These are phyloP conservation scores for Stephania japonica DNA, from an alignment of 164 flowering plant genomes.

Conservation along the genomic window DNA sequence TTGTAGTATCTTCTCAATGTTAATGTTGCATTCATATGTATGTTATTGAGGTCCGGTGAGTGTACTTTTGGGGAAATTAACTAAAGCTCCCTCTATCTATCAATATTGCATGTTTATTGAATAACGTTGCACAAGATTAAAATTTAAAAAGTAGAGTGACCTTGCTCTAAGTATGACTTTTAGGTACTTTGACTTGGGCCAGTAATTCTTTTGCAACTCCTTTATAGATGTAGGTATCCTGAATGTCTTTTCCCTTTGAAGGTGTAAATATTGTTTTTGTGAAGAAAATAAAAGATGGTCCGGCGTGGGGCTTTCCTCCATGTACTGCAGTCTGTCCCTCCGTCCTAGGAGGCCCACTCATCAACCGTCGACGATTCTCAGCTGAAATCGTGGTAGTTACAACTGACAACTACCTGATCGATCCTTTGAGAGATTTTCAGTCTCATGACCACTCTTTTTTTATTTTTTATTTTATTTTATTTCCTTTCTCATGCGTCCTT, in stretches of 20 bases:
- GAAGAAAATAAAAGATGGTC: not conserved
- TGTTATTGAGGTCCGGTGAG: not conserved
- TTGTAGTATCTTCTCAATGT: not conserved
- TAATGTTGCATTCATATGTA: not conserved
- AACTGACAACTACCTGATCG: not conserved
- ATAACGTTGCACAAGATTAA: no score
- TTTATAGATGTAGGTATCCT: not conserved
- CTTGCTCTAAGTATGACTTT: no score
- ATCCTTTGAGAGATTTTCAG: no score
- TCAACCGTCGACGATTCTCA: slow-evolving; percentile 4
- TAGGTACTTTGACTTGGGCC: no score
- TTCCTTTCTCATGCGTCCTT: not conserved
- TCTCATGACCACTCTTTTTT: no score
- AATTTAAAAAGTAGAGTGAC: no score
- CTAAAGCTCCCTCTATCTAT: no score
- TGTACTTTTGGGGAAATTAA: no score
- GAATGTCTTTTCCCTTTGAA: not conserved
- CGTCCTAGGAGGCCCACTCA: not conserved
- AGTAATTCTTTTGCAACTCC: no score
- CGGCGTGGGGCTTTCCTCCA: not conserved
- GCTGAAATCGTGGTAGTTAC: slow-evolving; percentile 6
- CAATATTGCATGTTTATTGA: no score
- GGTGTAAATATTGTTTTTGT: not conserved
- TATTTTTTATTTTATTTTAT: not conserved
- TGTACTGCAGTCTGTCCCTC: not conserved